These are phyloP conservation scores for Serendipita sp. DNA, from an alignment of 768 basidiomycete species.

Conservation along the genomic window DNA sequence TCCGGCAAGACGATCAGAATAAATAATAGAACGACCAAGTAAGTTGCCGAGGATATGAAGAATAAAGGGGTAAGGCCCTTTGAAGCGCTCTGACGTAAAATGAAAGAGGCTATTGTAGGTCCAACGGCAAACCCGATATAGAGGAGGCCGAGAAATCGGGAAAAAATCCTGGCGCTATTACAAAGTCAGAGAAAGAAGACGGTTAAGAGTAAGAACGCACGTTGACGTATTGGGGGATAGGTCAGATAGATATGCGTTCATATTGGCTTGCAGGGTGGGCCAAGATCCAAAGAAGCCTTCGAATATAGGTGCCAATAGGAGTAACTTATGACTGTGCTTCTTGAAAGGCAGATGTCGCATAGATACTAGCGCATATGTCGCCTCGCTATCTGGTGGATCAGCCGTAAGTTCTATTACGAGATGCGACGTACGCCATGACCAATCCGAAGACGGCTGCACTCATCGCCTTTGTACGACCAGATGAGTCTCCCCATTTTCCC, in stretches of 20 bases:
- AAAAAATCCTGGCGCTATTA: conserved; percentile 33
- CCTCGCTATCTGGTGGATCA: conserved; percentile 37
- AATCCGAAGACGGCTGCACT: conserved; percentile 50
- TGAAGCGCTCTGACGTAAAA: conserved; percentile 25
- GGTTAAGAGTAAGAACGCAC: neutral
- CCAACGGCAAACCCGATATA: conserved; percentile 66
- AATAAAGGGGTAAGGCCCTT: conserved; percentile 34
- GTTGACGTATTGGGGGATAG: conserved; percentile 70
- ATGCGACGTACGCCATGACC: conserved; percentile 45
- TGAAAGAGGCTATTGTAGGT: conserved; percentile 45
- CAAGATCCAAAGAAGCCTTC: conserved; percentile 75
- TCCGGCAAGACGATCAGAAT: conserved; percentile 39
- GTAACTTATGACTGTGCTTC: conserved; percentile 51
- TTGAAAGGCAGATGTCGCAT: conserved; percentile 40
- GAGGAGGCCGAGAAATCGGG: conserved; percentile 55
- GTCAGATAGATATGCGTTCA: conserved; percentile 51
- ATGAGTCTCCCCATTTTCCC: conserved; percentile 61
- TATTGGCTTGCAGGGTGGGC: conserved; percentile 46
- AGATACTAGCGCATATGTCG: conserved; percentile 65
- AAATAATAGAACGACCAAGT: conserved; percentile 38
- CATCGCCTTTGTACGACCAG: conserved; percentile 64
- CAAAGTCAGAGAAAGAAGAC: neutral
- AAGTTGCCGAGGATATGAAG: conserved; percentile 29
- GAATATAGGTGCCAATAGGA: conserved; percentile 59
- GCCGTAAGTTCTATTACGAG: conserved; percentile 17